Conservation (phyloP, 2,329 filamentous ascomycete genomes). For the Cladosporium sp. region DNA sequence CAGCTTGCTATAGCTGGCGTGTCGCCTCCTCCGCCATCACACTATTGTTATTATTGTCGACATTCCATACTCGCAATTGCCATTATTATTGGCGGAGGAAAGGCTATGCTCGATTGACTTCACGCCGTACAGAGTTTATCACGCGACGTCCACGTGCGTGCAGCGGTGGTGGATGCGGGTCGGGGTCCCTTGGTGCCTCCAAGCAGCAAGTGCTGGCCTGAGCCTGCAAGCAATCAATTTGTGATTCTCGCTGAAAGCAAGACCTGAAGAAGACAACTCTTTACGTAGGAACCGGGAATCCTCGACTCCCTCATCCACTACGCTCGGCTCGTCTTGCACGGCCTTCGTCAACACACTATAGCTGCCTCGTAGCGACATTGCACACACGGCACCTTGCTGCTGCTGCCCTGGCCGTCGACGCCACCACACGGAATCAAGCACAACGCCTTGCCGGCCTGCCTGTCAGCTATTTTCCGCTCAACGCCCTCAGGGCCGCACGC, state of each 20-base stretch:
- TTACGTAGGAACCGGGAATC: background rate
- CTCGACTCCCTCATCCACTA: background rate
- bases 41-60: background rate
- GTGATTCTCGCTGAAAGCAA: background rate
- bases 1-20: background rate
- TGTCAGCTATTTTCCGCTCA: constrained; percentile 3
- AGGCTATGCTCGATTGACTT: background rate
- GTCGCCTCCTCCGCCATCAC: background rate
- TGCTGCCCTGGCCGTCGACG: background rate
- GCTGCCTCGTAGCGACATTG: background rate
- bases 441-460: constrained; percentile 1
- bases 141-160: constrained; percentile 2
- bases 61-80: background rate
- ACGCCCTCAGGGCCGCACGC: background rate
- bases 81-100: background rate
- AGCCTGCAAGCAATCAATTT: background rate
- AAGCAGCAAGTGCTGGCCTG: background rate
- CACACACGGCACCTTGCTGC: constrained; percentile 12
- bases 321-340: background rate
- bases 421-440: constrained; percentile 7
- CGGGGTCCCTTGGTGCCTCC: background rate
- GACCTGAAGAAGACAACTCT: constrained; percentile 9
- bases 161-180: background rate
- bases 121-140: constrained; percentile 6
- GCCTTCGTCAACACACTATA: background rate